phyloP scores from a whole-genome alignment of 1,284 basidiomycete genomes.

The Pisolithus thermaeus region DNA sequence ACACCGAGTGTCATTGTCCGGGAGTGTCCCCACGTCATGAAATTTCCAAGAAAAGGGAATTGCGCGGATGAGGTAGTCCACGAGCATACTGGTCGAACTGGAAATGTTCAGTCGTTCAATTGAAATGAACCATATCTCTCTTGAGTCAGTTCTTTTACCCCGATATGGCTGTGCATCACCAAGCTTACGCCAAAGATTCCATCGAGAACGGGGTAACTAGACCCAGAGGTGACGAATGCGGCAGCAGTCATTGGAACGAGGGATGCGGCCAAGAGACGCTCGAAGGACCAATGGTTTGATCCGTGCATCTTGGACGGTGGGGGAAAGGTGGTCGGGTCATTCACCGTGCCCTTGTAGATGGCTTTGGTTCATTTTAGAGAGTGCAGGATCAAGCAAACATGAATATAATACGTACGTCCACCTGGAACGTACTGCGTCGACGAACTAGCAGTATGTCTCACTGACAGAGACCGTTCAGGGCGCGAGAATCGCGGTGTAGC shows the following conservation, averaged over 20 bases:
- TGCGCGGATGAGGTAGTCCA: constrained; percentile 95
- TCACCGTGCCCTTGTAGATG: constrained; percentile 90
- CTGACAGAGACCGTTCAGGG: constrained; percentile 20
- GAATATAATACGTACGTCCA: constrained; percentile 49
- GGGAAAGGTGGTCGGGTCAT: constrained; percentile 91
- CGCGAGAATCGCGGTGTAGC: not conserved
- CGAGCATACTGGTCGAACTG: constrained; percentile 70
- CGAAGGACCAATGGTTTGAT: constrained; percentile 98
- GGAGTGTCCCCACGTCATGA: constrained; percentile 72
- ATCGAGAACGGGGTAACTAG: constrained; percentile 79
- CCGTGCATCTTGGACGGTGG: constrained; percentile 78
- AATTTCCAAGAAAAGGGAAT: constrained; percentile 79
- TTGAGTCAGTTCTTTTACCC: constrained; percentile 45
- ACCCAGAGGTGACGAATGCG: constrained; percentile 69
- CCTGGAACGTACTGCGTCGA: constrained; percentile 52
- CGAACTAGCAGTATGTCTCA: constrained; percentile 31
- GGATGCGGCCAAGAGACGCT: constrained; percentile 82
- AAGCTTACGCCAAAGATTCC: constrained; percentile 83
- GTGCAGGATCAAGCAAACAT: not conserved
- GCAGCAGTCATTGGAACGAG: constrained; percentile 86
- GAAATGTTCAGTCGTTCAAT: not conserved
- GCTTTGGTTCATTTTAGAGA: constrained; percentile 42
- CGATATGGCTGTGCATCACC: constrained; percentile 94
- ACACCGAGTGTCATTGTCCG: constrained; percentile 78
- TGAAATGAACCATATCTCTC: not conserved